Evolutionary conservation across 768 basidiomycete species (phyloP), one percentile per base, ranked within the genome.

Genomic region (Coprinellus micaceus): DNA sequence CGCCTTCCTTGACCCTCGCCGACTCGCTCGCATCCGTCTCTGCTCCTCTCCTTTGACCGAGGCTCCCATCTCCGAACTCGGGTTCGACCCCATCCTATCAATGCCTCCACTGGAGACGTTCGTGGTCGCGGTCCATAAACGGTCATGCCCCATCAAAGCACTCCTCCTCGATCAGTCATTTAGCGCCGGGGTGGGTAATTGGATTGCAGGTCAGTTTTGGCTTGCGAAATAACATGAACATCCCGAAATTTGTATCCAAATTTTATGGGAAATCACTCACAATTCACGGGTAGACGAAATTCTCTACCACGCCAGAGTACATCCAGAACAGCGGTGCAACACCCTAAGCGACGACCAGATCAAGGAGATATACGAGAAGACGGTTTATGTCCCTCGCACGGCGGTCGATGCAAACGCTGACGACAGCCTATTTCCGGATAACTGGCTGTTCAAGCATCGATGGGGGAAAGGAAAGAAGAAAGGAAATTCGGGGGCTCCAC

Each of bases 131-230:
- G 74, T 88, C 26, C 66, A 67, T 22, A 86, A 79, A 61, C 78
- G 86, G 53, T 70, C 77, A 3, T 85, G 85, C 54, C 83, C 89
- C 3, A 77, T 88, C 54, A 91, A 91, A 63, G 83, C 85, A 1
- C 74, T 92, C n/a, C 74, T 91, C 13, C 76, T 91, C 40, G 84
- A 91, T 67, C 89, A 91, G 66, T 82, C 85, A 0, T 91, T 91
- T 71, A 87, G 82, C 59, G 88, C 89, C 11, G 90, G 90, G 1
- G 81, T 92, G 10, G 87, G 90, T 3, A 92, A 91, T 66, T 91
- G 89, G 85, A 82, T 91, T 19, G 89, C 89, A 62, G 88, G 87
- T 83, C 60, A 41, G 64, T 69, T 63, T 30, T 11, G 30, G 46
- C 51, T 11, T n/a, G 39, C 30, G 36, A 36, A 24, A 25, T n/a